Conservation (phyloP, 805 yeast genomes). For the Metschnikowia drakensbergensis region DNA sequence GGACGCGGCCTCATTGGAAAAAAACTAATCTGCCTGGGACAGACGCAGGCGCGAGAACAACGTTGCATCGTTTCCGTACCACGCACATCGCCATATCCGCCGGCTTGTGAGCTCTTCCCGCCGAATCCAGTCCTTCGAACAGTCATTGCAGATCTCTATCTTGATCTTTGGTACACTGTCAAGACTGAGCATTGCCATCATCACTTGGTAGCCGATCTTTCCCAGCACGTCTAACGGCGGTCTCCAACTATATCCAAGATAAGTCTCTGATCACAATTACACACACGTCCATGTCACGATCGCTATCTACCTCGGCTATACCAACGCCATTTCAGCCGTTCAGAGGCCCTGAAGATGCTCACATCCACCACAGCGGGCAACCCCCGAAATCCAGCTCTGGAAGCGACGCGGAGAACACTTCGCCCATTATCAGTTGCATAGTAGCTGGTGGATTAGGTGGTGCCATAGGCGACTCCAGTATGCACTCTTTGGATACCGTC, state of each 20-base stretch:
- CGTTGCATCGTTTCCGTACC: not conserved
- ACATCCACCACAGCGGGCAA: not conserved
- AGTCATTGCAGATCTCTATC: not conserved
- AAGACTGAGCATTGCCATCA: not conserved
- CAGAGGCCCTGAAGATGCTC: slow-evolving; percentile 9
- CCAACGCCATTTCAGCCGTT: slow-evolving; percentile 20
- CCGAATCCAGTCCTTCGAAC: not conserved
- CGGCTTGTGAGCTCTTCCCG: not conserved
- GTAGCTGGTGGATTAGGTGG: slow-evolving; percentile 96
- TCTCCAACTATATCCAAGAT: not conserved
- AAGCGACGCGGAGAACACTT: slow-evolving; percentile 12
- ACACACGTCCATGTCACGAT: slow-evolving; percentile 12
- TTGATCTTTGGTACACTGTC: not conserved
- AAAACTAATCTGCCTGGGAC: not conserved
- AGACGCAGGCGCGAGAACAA: slow-evolving; percentile 3
- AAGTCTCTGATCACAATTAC: not conserved
- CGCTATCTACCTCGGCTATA: slow-evolving; percentile 18
- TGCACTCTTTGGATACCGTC: slow-evolving; percentile 96
- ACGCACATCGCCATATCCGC: not conserved
- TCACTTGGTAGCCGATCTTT: not conserved
- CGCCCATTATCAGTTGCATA: slow-evolving; percentile 58
- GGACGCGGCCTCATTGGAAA: slow-evolving; percentile 3
- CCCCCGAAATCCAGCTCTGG: not conserved
- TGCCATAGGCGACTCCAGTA: slow-evolving; percentile 81
- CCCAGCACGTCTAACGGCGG: not conserved